Percentiles rank a stretch among this genome's conserved stretches.
These are phyloP conservation scores for Fusarium sp. DNA, from an alignment of 2,329 filamentous ascomycete genomes.

Conservation along the genomic window DNA sequence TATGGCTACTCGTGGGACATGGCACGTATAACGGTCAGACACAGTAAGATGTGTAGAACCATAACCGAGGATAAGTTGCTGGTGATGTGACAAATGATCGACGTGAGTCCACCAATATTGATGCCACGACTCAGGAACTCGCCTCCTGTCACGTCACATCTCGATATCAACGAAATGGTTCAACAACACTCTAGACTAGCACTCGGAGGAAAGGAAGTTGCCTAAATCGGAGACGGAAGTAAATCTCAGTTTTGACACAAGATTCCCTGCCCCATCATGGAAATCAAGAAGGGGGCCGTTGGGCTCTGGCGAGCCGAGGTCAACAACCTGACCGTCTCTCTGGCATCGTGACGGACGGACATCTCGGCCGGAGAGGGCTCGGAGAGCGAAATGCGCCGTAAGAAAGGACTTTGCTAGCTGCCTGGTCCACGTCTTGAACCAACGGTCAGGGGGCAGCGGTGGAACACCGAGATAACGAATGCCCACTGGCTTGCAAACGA, in stretches of 20 bases:
- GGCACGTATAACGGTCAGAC: background rate
- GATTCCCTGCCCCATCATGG: constrained; percentile 7
- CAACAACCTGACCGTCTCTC: constrained; percentile 20
- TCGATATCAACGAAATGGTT: constrained; percentile 3
- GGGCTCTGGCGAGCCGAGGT: constrained; percentile 33
- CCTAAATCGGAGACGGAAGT: constrained; percentile 22
- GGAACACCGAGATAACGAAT: constrained; percentile 8
- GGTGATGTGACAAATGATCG: constrained; percentile 8
- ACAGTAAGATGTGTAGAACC: background rate
- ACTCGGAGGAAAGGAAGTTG: constrained; percentile 40
- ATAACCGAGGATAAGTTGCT: constrained; percentile 33
- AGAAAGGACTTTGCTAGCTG: constrained; percentile 1
- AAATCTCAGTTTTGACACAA: constrained; percentile 1
- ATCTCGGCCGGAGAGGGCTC: constrained; percentile 11
- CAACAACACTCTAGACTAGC: constrained; percentile 9
- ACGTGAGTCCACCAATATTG: constrained; percentile 7
- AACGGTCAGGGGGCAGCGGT: constrained; percentile 13
- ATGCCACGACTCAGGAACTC: constrained; percentile 7
- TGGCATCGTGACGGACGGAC: constrained; percentile 1
- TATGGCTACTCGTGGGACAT: background rate
- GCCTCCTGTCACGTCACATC: constrained; percentile 17
- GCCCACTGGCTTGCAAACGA: constrained; percentile 9
- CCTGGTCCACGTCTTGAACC: constrained; percentile 6
- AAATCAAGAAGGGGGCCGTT: constrained; percentile 2
- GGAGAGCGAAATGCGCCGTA: constrained; percentile 13